phyloP scores from a whole-genome alignment of 306 rosid species.

The Acacia melanoxylon region DNA sequence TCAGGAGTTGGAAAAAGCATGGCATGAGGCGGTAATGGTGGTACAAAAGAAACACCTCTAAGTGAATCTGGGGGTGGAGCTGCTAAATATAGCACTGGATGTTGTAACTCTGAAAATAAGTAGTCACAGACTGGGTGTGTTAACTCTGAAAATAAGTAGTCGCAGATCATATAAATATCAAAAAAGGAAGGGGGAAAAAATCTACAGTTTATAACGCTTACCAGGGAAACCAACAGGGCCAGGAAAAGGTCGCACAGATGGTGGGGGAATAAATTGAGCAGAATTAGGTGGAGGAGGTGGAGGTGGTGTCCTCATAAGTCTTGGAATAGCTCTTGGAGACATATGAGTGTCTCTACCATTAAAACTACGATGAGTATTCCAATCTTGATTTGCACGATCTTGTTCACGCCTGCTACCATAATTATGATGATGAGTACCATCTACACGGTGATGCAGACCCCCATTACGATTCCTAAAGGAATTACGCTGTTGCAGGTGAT shows the following conservation, averaged over 20 bases:
- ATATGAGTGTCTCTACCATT: constrained; percentile 61
- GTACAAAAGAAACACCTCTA: constrained; percentile 51
- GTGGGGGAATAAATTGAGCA: constrained; percentile 43
- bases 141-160: constrained; percentile 49
- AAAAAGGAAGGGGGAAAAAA: background rate
- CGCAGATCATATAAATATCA: constrained; percentile 25
- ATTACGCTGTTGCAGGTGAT: constrained; percentile 58
- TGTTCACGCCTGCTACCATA: constrained; percentile 73
- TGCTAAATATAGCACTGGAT: constrained; percentile 56
- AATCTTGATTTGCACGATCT: constrained; percentile 76
- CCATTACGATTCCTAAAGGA: constrained; percentile 59
- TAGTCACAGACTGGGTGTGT: constrained; percentile 39
- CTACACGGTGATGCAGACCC: constrained; percentile 73
- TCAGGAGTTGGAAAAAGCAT: constrained; percentile 47
- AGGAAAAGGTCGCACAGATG: constrained; percentile 48
- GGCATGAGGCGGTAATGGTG: constrained; percentile 51
- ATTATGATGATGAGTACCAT: constrained; percentile 63
- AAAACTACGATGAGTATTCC: constrained; percentile 62
- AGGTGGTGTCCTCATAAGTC: constrained; percentile 52
- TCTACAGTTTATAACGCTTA: constrained; percentile 32
- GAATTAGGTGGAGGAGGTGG: constrained; percentile 54
- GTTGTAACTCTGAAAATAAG: constrained; percentile 53
- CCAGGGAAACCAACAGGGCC: constrained; percentile 62
- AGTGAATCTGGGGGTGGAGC: constrained; percentile 50
- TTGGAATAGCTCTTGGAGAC: constrained; percentile 54